A percentile compares a stretch with the other conserved stretches of the same genome.
Conservation (phyloP, 2,329 filamentous ascomycete species). For the Alternaria sp. region DNA sequence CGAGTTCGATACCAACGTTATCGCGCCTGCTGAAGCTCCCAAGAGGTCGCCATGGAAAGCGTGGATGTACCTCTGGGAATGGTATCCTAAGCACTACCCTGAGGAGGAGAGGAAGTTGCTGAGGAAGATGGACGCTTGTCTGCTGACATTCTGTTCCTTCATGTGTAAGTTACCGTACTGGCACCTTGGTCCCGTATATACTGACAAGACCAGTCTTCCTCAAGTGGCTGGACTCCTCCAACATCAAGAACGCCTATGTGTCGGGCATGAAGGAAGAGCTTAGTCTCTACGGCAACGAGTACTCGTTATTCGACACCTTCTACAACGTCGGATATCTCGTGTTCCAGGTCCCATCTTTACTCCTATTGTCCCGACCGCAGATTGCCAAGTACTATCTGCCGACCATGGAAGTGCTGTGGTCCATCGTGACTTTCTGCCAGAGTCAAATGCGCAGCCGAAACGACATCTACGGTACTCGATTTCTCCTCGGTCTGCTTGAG, state of each 20-base stretch:
- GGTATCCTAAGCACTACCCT: slow-evolving; percentile 47
- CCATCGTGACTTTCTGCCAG: slow-evolving; percentile 49
- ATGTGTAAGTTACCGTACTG: slow-evolving; percentile 38
- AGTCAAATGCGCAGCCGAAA: slow-evolving; percentile 47
- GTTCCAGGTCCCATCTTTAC: slow-evolving; percentile 48
- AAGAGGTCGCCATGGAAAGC: slow-evolving; percentile 48
- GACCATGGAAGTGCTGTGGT: slow-evolving; percentile 51
- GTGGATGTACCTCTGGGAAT: slow-evolving; percentile 49
- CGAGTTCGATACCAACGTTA: slow-evolving; percentile 35
- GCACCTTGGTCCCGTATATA: too few species aligned
- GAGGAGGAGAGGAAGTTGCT: slow-evolving; percentile 43
- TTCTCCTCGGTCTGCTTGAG: slow-evolving; percentile 46
- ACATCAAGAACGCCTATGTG: slow-evolving; percentile 55
- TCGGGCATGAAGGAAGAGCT: slow-evolving; percentile 45
- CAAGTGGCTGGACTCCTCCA: slow-evolving; percentile 48
- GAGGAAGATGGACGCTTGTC: slow-evolving; percentile 46
- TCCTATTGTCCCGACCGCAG: slow-evolving; percentile 48
- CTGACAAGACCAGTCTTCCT: slow-evolving; percentile 41
- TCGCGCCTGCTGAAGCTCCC: slow-evolving; percentile 43
- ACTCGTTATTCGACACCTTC: slow-evolving; percentile 57
- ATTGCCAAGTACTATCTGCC: slow-evolving; percentile 48
- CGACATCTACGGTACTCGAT: slow-evolving; percentile 51
- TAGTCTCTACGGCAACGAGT: slow-evolving; percentile 62
- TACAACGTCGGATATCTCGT: slow-evolving; percentile 51
- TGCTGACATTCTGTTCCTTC: slow-evolving; percentile 47